Base-by-base conservation (phyloP, 768 basidiomycete genomes). In the Daedalea quercina region DNA sequence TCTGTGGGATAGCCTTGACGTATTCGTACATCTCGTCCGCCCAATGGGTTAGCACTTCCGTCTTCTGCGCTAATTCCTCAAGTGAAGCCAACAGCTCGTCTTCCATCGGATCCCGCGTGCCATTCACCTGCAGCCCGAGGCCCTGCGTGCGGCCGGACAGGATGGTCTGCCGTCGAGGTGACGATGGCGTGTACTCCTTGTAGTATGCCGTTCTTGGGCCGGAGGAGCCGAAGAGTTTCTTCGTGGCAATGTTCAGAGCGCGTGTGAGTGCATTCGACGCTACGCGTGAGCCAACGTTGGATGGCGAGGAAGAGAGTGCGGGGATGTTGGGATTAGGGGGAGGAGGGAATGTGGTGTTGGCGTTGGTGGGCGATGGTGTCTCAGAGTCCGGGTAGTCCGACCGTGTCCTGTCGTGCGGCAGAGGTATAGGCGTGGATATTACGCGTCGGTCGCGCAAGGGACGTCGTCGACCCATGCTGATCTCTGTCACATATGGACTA, bases 1-100 rank as follows among this genome's bases (percentile, higher is more conserved):
- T 90, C 68, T 90, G 84, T 20, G 90, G 88, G 33, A 89, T 74
- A 15, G 83, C 86, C 66, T 91, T 91, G 24, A 93, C 87, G 63
- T 82, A 84, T 60, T 90, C 89, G 61, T 90, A 89, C 80, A 96
- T 86, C 75, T 93, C 88, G 58, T 98, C 95, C 20, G 90, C 96
- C 82, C 94, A 95, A 55, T 89, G 86, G 52, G 89, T 88, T 54
- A 98, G 71, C 49, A 94, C 93, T 55, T 90, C 85, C 31, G 95
- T 95, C 77, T 98, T 99, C 76, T 96, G 91, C 31, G 94, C 95
- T 2, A 94, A 73, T 57, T 94, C 89, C 64, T 98, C 95, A 41
- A 98, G 72, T 19, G 71, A 67, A 2, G 75, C 80, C n/a, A 96
- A 70, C n/a, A 96, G 68, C 54, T 82, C 81, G 55, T 95, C 90